Conservation (phyloP, 805 yeast species). For the Candida manassasensis region DNA sequence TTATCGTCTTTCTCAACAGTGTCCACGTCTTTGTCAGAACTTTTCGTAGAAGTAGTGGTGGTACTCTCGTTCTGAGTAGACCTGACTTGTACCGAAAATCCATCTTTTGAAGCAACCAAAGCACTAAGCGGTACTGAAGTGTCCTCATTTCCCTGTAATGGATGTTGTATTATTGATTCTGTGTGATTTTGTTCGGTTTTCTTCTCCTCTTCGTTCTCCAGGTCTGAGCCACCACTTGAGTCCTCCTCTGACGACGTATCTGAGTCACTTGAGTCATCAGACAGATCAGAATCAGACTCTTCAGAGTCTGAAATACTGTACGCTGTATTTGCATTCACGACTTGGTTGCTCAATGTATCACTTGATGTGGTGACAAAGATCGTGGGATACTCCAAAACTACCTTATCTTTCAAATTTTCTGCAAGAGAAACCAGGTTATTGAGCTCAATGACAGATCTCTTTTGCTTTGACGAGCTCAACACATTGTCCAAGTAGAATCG, state of each 20-base stretch:
- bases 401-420: constrained; percentile 41
- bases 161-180: background rate
- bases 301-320: constrained; percentile 5
- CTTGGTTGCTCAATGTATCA: constrained; percentile 5
- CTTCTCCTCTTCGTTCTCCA: background rate
- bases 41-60: background rate
- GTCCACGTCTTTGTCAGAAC: background rate
- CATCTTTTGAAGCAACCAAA: background rate
- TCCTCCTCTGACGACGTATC: constrained; percentile 4
- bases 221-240: constrained; percentile 7
- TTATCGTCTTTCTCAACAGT: background rate
- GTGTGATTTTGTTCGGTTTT: background rate
- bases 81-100: background rate
- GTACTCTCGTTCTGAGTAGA: background rate
- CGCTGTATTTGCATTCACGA: constrained; percentile 17
- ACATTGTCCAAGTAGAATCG: constrained; percentile 32
- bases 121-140: background rate
- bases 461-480: constrained; percentile 10
- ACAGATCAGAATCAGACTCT: constrained; percentile 17
- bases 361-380: constrained; percentile 38
- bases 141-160: background rate
- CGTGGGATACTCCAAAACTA: constrained; percentile 78
- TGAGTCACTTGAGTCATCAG: constrained; percentile 6
- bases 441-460: constrained; percentile 33
- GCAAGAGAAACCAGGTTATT: constrained; percentile 42